phyloP scores from a whole-genome alignment of 331 rosid species.

The Spiraea crenata region DNA sequence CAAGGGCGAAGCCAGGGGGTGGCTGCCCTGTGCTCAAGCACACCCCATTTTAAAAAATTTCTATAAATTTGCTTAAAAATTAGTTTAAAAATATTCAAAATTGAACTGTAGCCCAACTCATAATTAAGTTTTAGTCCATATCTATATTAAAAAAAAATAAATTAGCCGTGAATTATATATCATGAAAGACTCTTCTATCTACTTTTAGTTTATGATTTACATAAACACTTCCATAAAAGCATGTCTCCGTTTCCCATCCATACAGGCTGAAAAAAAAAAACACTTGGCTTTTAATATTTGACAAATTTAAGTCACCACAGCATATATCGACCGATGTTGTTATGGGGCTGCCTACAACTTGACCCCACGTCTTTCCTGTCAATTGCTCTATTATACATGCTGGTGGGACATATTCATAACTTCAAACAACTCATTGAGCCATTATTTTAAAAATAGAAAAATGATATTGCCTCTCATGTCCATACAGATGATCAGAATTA shows the following conservation, averaged over 20 bases:
- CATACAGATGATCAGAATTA: neutral
- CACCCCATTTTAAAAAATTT: too few relatives aligned
- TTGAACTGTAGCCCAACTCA: too few relatives aligned
- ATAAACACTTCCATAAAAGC: neutral
- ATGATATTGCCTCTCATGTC: too few relatives aligned
- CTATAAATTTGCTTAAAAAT: too few relatives aligned
- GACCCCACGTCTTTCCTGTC: slow-evolving; percentile 6
- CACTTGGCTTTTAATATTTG: neutral
- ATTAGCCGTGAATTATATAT: too few relatives aligned
- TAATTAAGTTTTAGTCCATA: too few relatives aligned
- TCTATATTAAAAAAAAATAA: too few relatives aligned
- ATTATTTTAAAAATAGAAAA: neutral
- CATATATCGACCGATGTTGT: neutral
- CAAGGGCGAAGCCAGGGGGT: too few relatives aligned
- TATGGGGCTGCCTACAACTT: neutral
- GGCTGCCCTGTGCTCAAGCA: too few relatives aligned
- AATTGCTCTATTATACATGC: neutral
- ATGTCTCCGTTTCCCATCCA: neutral
- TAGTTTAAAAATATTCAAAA: too few relatives aligned
- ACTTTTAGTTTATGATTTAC: too few relatives aligned
- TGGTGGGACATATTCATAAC: slow-evolving; percentile 9
- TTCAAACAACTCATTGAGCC: neutral
- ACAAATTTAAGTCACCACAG: neutral
- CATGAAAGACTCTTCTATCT: too few relatives aligned
- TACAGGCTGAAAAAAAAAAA: neutral